Conservation (phyloP, 192 early-diverging fungal species). For the Helicostylum pulchrum region DNA sequence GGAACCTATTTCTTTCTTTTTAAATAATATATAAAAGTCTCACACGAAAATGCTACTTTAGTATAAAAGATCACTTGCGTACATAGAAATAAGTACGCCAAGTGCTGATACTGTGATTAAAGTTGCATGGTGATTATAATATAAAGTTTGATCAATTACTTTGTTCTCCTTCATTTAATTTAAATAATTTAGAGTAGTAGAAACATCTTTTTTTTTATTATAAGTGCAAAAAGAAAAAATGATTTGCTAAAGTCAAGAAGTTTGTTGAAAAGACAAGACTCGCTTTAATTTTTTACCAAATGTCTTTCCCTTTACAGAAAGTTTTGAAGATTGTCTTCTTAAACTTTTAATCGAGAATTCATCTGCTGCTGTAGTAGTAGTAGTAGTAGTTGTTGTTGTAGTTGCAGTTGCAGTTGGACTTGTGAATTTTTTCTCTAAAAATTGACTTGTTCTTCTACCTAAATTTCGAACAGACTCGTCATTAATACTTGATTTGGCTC, state of each 20-base stretch:
- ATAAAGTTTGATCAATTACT: too few species aligned
- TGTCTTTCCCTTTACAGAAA: constrained; percentile 3
- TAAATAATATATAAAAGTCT: too few species aligned
- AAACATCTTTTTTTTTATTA: too few species aligned
- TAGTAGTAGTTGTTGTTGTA: not conserved
- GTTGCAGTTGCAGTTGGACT: not conserved
- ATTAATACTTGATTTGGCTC: constrained; percentile 10
- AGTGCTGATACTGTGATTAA: too few species aligned
- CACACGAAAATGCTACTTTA: too few species aligned
- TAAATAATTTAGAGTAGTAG: not conserved
- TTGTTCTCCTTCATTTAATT: constrained; percentile 4
- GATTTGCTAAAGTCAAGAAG: constrained; percentile 3
- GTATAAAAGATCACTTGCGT: too few species aligned
- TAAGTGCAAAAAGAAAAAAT: not conserved
- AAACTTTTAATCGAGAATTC: not conserved
- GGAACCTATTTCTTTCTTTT: too few species aligned
- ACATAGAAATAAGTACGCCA: too few species aligned
- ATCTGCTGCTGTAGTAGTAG: not conserved
- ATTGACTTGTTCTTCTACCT: not conserved
- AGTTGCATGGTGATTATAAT: too few species aligned
- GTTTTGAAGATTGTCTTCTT: constrained; percentile 15
- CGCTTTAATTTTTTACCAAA: constrained; percentile 4
- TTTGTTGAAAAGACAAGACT: constrained; percentile 10
- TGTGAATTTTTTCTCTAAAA: constrained; percentile 1
- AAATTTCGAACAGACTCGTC: constrained; percentile 4